Percentiles rank a stretch among this genome's conserved stretches.
Conservation (phyloP, 192 early-diverging fungal species). For the Backusella liffmaniae region DNA sequence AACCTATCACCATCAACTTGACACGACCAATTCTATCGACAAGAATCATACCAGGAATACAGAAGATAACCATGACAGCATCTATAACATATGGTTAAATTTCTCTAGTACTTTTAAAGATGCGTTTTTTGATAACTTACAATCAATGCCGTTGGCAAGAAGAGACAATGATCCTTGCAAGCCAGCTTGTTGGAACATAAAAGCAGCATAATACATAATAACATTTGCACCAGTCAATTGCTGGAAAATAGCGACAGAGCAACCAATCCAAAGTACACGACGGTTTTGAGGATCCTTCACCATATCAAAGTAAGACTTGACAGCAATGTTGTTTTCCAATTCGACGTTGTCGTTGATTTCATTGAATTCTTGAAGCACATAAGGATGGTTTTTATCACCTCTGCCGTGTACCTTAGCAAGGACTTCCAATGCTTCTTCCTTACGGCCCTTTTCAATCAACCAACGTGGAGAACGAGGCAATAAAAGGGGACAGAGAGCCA, state of each 20-base stretch:
- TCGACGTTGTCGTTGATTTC: slow-evolving; percentile 68
- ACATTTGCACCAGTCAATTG: slow-evolving; percentile 85
- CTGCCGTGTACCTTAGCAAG: slow-evolving; percentile 23
- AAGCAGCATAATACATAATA: slow-evolving; percentile 71
- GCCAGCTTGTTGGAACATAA: slow-evolving; percentile 51
- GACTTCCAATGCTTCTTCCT: slow-evolving; percentile 56
- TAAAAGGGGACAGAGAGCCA: slow-evolving; percentile 63
- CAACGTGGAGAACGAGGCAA: slow-evolving; percentile 87
- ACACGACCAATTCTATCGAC: slow-evolving; percentile 52
- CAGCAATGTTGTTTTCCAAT: slow-evolving; percentile 58
- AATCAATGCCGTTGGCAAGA: slow-evolving; percentile 53
- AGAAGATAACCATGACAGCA: slow-evolving; percentile 74
- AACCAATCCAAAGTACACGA: slow-evolving; percentile 51
- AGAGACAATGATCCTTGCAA: slow-evolving; percentile 20
- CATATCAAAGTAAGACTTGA: slow-evolving; percentile 55
- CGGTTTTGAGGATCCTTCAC: slow-evolving; percentile 48
- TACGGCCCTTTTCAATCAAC: slow-evolving; percentile 63
- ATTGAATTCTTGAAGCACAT: slow-evolving; percentile 59
- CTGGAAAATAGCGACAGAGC: slow-evolving; percentile 64
- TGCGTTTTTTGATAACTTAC: slow-evolving; percentile 52
- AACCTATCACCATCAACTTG: slow-evolving; percentile 16
- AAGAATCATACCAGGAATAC: slow-evolving; percentile 77
- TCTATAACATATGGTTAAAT: slow-evolving; percentile 18
- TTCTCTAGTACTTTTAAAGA: background rate
- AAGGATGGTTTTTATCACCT: slow-evolving; percentile 20